phyloP scores from a whole-genome alignment of 345 rosid species.

The Aquilaria malaccensis region DNA sequence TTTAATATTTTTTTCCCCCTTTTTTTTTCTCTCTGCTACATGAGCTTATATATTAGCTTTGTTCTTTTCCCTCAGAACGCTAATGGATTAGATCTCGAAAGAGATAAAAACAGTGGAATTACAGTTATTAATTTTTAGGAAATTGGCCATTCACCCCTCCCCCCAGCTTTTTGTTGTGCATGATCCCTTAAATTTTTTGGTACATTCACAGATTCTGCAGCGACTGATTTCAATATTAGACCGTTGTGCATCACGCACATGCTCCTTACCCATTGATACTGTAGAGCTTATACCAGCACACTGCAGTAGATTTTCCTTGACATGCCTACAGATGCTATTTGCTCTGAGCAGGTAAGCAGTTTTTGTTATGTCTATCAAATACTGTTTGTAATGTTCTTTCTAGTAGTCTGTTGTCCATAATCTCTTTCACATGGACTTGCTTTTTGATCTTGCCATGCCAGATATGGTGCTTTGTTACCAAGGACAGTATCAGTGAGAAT shows the following conservation, averaged over 20 bases:
- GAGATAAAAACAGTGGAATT: too few relatives aligned
- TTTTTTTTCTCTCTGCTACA: too few relatives aligned
- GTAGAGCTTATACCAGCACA: constrained; percentile 92
- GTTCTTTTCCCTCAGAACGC: neutral
- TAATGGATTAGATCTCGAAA: neutral
- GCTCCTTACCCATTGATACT: constrained; percentile 91
- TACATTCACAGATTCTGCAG: constrained; percentile 52
- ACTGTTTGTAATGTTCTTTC: too few relatives aligned
- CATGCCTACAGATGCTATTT: constrained; percentile 79
- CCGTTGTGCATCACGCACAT: constrained; percentile 94
- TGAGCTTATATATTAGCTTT: neutral
- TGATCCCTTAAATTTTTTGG: constrained; percentile 3
- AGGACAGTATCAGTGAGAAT: too few relatives aligned
- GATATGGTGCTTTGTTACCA: too few relatives aligned
- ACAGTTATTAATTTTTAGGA: too few relatives aligned
- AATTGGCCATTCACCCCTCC: neutral
- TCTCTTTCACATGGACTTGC: too few relatives aligned
- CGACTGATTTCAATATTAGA: constrained; percentile 83
- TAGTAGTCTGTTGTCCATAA: too few relatives aligned
- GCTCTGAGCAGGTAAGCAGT: constrained; percentile 65
- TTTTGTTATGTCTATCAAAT: too few relatives aligned
- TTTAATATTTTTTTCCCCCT: too few relatives aligned
- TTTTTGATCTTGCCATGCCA: too few relatives aligned
- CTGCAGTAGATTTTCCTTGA: constrained; percentile 86
- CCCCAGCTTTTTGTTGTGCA: too few relatives aligned